phyloP scores from a whole-genome alignment of 805 yeast genomes.

The Ascoidea rubescens region DNA sequence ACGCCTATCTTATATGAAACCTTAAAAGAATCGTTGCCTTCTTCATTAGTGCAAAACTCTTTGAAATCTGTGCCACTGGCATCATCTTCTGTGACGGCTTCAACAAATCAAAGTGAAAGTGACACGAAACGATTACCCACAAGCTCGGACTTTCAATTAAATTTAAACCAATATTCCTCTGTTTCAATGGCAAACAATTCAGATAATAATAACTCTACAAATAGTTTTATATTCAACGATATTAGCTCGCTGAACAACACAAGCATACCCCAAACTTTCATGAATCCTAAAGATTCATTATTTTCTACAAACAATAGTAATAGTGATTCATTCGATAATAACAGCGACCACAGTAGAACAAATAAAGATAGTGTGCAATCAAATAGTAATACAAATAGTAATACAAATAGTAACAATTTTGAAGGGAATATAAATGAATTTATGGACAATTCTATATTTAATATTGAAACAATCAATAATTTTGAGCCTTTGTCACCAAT shows the following conservation, averaged over 20 bases:
- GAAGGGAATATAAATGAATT: slow-evolving; percentile 10
- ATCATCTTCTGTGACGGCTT: too few relatives aligned
- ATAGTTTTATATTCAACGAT: too few relatives aligned
- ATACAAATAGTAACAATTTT: slow-evolving; percentile 13
- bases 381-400: slow-evolving; percentile 15
- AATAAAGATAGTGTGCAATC: slow-evolving; percentile 15
- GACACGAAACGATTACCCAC: slow-evolving; percentile 1
- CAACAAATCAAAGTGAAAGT: slow-evolving; percentile 1
- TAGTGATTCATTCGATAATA: neutral
- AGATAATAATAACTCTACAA: too few relatives aligned
- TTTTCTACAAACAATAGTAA: neutral
- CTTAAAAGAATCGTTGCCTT: slow-evolving; percentile 19
- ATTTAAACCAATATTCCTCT: too few relatives aligned
- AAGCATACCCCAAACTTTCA: neutral
- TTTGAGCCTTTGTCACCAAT: slow-evolving; percentile 9
- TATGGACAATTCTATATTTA: slow-evolving; percentile 1
- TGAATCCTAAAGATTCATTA: neutral
- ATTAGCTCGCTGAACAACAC: too few relatives aligned
- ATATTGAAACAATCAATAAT: neutral
- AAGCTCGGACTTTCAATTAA: too few relatives aligned
- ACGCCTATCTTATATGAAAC: slow-evolving; percentile 26
- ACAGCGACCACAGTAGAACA: neutral
- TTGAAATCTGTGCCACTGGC: too few relatives aligned
- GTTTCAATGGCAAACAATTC: too few relatives aligned
- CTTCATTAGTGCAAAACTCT: too few relatives aligned